A percentile compares a stretch with the other conserved stretches of the same genome.
Conservation (phyloP, 768 basidiomycete species). For the Termitomyces sp. region DNA sequence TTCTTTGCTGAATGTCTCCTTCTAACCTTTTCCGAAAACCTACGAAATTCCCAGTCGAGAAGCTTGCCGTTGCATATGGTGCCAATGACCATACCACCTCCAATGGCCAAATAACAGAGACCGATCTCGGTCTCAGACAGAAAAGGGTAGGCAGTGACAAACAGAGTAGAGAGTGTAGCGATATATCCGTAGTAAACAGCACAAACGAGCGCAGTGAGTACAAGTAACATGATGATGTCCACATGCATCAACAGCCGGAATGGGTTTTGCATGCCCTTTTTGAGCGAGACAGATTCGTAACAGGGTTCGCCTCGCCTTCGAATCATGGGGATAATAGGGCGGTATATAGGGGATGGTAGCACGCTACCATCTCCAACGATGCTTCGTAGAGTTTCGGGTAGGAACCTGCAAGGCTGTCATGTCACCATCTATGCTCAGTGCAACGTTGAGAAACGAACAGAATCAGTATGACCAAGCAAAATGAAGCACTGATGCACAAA, state of each 20-base stretch:
- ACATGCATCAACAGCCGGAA: conserved; percentile 47
- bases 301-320: conserved; percentile 22
- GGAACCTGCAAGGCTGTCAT: conserved; percentile 23
- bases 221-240: conserved; percentile 50
- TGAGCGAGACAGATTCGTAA: conserved; percentile 22
- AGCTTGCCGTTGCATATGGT: conserved; percentile 53
- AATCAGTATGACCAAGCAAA: conserved; percentile 41
- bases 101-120: conserved; percentile 72
- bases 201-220: conserved; percentile 45
- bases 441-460: conserved; percentile 31
- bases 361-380: conserved; percentile 51
- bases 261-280: conserved; percentile 45
- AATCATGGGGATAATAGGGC: conserved; percentile 46
- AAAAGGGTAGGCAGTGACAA: conserved; percentile 50
- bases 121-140: conserved; percentile 63
- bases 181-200: conserved; percentile 56
- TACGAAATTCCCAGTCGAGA: conserved; percentile 59
- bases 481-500: conserved; percentile 40
- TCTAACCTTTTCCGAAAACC: conserved; percentile 27
- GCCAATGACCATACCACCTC: conserved; percentile 64
- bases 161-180: conserved; percentile 56
- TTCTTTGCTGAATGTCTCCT: conserved; percentile 19
- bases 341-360: conserved; percentile 40
- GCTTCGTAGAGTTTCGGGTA: conserved; percentile 49
- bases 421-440: conserved; percentile 24